Evolutionary conservation across 208 protist genomes (phyloP), one percentile per base, ranked within the genome.

Genomic region (Phytomonas francai): DNA sequence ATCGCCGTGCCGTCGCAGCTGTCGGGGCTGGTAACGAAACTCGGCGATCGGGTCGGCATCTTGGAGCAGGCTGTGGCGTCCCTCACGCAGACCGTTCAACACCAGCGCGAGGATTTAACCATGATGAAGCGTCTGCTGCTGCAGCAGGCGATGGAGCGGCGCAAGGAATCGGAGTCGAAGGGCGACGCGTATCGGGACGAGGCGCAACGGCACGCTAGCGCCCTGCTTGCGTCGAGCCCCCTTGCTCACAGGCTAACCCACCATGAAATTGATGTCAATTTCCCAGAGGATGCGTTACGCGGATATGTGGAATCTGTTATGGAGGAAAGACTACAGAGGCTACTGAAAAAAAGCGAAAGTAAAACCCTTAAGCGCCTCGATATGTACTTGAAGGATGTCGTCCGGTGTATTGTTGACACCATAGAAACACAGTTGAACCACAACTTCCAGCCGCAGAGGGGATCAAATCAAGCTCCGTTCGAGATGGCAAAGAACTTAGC

Each of bases 91-190:
- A 80, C 80, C 3, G 73, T 95, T 67, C 80, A 87, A 57, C 80
- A 89, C 74, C 90, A 95, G 69, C 84, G 88, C 31, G 84, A 95
- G 34, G 90, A 95, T 75, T 60, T 95, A 39, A 82, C 83, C 25
- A 83, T 91, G 80, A 88, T 95, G 49, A 93, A 91, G 72, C 76
- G 81, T n/a, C 72, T 92, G 67, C 80, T 95, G 29, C 74, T 95
- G 14, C 89, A 93, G 67, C 86, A 95, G 73, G 80, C 83, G 29
- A 72, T 70, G 54, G 78, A 86, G 67, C 70, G 78, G 3, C 82
- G 85, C 14, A 77, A 81, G 11, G 88, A 87, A 64, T 60, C 78
- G n/a, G 82, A 88, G 61, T 68, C 67, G 33, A 67, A 29, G 22
- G 42, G 29, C 22, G 42, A 65, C 63, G 22, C 51, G 29, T n/a